Conservation (phyloP, 768 basidiomycete genomes). For the Fomitopsis serialis region DNA sequence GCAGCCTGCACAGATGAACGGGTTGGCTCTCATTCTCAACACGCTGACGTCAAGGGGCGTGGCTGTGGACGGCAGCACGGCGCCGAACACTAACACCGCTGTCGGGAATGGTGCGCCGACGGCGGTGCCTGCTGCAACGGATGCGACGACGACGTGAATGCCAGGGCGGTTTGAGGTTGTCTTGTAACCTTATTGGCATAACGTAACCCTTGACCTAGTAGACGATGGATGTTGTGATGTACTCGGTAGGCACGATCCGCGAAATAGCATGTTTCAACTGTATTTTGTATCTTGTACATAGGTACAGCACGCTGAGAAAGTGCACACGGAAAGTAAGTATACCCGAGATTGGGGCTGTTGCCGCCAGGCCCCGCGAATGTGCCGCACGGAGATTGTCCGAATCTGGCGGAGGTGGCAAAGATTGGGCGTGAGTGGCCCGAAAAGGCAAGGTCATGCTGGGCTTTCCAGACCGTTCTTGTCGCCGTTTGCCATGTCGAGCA, state of each 20-base stretch:
- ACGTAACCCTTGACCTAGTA: slow-evolving; percentile 2
- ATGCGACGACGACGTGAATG: neutral
- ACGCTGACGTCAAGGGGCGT: slow-evolving; percentile 53
- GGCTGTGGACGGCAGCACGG: slow-evolving; percentile 9
- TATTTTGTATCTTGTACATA: no score
- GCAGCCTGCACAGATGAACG: slow-evolving; percentile 73
- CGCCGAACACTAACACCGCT: neutral
- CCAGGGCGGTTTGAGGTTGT: slow-evolving; percentile 2
- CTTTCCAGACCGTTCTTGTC: neutral
- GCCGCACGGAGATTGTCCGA: neutral
- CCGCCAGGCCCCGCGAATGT: no score
- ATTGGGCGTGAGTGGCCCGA: neutral
- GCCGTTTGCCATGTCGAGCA: neutral
- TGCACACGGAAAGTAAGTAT: no score
- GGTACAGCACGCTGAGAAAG: no score
- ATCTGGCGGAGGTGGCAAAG: neutral
- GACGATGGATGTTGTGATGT: neutral
- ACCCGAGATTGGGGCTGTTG: no score
- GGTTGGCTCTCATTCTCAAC: slow-evolving; percentile 66
- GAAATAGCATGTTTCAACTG: no score
- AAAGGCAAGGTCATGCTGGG: neutral
- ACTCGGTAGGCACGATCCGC: neutral
- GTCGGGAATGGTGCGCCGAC: slow-evolving; percentile 1
- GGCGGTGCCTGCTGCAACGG: neutral
- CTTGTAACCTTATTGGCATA: slow-evolving; percentile 12